Evolutionary conservation across 2,329 filamentous ascomycete species (phyloP).

Genomic region (Sporothrix sp.): DNA sequence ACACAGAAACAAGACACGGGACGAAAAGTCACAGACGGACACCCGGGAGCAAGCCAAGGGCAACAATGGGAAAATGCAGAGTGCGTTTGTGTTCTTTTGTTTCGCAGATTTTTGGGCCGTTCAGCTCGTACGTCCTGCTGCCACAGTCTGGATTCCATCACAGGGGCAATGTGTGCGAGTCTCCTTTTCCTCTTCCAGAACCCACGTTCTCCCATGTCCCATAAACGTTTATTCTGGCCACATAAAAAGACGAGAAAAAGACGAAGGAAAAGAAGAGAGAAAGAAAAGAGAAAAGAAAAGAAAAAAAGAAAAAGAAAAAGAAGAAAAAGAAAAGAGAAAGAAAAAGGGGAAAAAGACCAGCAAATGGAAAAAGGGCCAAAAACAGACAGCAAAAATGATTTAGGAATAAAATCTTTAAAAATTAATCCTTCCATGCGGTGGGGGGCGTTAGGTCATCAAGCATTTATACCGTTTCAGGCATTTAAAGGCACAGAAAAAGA

Average conservation of each 20-base stretch:
- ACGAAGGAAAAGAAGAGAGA: not conserved
- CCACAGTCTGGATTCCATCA: too few relatives aligned
- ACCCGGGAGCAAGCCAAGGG: too few relatives aligned
- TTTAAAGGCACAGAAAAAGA: slow-evolving; percentile 11
- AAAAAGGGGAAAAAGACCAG: slow-evolving; percentile 2
- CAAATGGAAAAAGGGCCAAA: too few relatives aligned
- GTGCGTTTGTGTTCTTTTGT: not conserved
- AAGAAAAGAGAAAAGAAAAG: not conserved
- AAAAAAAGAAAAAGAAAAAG: not conserved
- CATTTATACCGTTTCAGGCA: slow-evolving; percentile 20
- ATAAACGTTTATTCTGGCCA: slow-evolving; percentile 11
- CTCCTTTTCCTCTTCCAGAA: slow-evolving; percentile 1
- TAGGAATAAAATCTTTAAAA: slow-evolving; percentile 15
- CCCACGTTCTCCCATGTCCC: slow-evolving; percentile 5
- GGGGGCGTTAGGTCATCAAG: slow-evolving; percentile 19
- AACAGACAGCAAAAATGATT: too few relatives aligned
- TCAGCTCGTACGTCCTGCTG: too few relatives aligned
- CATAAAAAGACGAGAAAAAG: not conserved
- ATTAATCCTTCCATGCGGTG: slow-evolving; percentile 20
- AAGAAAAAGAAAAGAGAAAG: not conserved
- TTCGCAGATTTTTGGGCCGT: too few relatives aligned
- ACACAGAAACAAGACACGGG: not conserved
- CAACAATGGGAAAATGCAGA: not conserved
- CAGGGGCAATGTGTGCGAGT: too few relatives aligned
- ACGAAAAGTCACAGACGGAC: not conserved